Evolutionary conservation across 108 stramenopile species (phyloP), one percentile per base, ranked within the genome.

Genomic region (Seminavis robusta): DNA sequence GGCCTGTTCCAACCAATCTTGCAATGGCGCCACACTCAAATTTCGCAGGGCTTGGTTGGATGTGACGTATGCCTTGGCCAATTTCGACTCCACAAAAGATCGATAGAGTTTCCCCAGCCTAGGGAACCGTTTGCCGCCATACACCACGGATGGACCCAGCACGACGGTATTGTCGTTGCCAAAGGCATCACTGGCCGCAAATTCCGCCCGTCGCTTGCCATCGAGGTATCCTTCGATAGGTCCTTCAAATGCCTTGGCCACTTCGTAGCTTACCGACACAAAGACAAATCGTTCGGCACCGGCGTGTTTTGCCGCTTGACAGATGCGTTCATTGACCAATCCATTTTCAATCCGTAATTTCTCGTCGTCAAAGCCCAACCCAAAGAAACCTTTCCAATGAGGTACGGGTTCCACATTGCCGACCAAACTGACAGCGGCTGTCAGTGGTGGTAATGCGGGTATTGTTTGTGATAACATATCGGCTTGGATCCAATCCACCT

Each of bases 51-150:
- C 41, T 11, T 52, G 46, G 19, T 53, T 62, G 26, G 17, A 34
- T 19, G 25, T 15, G 11, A 62, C 52, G 27, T 62, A 62, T 20
- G 52, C 27, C 31, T 41, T 38, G 16, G 28, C 41, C 3, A 32
- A 4, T 6, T 36, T 13, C 8, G 47, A 59, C 21, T 53, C 52
- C 20, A 53, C 52, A 26, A 62, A n/a, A 1, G 19, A 28, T 11
- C 61, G 36, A 13, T 53, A 62, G 13, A 43, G 13, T 28, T 43
- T 53, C 15, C 61, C 61, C 0, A 62, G 23, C 3, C n/a, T 19
- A 5, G 61, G 61, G 43, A 62, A 62, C 3, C 61, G 51, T 32
- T 37, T 52, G 11, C 61, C 61, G 7, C 61, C 61, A 40, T 53
- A 52, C 13, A 62, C 41, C 7, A 62, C 17, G 43, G 3, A 41